Conservation (phyloP, 495 filamentous ascomycete genomes). For the Aspergillus panamensis region DNA sequence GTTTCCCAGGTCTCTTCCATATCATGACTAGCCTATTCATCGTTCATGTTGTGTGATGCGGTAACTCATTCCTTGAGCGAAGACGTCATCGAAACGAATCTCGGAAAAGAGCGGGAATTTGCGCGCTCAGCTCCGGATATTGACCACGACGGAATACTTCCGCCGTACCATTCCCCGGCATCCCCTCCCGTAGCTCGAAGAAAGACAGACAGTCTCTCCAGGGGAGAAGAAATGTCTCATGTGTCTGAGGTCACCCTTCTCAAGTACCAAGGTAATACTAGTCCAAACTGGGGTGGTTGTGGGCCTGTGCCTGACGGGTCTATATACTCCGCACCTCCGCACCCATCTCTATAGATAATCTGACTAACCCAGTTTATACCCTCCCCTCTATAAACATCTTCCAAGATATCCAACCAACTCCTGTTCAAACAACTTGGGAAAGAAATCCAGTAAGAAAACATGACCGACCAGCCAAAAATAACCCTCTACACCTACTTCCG, state of each 20-base stretch:
- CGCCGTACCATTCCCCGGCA: slow-evolving; percentile 5
- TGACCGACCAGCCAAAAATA: slow-evolving; percentile 26
- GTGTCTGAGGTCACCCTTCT: no score
- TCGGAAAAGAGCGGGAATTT: slow-evolving; percentile 28
- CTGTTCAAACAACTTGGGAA: not conserved
- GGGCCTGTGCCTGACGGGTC: not conserved
- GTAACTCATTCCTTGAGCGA: not conserved
- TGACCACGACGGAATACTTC: slow-evolving; percentile 24
- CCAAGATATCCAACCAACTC: not conserved
- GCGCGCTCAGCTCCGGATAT: slow-evolving; percentile 24
- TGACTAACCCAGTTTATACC: not conserved
- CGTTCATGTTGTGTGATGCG: no score
- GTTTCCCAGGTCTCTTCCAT: no score
- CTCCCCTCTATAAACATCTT: not conserved
- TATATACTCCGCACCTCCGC: slow-evolving; percentile 10
- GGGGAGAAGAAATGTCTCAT: not conserved
- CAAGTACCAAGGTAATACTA: not conserved
- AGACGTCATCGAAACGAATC: not conserved
- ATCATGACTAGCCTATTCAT: no score
- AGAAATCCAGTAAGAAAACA: slow-evolving; percentile 9
- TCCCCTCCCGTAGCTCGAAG: no score
- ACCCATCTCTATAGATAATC: not conserved
- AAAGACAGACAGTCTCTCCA: not conserved
- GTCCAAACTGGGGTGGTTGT: not conserved
- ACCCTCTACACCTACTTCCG: slow-evolving; percentile 54